A percentile compares a stretch with the other conserved stretches of the same genome.
phyloP scores from a whole-genome alignment of 306 rosid genomes.

The Albizia julibrissin region DNA sequence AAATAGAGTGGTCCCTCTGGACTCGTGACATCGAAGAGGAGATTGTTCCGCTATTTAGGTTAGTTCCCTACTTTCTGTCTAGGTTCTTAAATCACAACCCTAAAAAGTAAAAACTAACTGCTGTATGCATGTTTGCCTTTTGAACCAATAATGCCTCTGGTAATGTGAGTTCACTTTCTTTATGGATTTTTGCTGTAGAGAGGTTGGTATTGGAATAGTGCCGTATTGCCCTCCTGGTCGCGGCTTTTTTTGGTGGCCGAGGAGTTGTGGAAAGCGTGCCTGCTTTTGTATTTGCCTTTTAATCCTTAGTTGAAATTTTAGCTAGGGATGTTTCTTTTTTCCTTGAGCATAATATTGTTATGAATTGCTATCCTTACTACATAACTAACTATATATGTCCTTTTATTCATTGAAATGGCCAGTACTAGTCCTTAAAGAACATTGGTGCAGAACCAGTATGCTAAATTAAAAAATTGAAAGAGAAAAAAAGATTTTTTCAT shows the following conservation, averaged over 20 bases:
- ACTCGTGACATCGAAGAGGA: slow-evolving; percentile 76
- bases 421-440: background rate
- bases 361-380: background rate
- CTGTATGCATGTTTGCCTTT: too few relatives aligned
- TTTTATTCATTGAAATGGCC: background rate
- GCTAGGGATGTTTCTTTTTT: background rate
- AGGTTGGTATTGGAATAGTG: slow-evolving; percentile 80
- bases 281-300: background rate
- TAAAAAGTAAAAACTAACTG: too few relatives aligned
- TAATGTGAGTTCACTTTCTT: background rate
- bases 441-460: background rate
- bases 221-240: slow-evolving; percentile 90
- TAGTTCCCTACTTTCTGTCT: background rate
- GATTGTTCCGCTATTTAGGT: slow-evolving; percentile 73
- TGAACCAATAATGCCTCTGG: background rate
- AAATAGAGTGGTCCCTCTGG: slow-evolving; percentile 82
- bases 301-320: background rate
- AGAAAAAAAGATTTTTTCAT: background rate
- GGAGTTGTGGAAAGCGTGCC: slow-evolving; percentile 65
- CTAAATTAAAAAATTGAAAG: background rate
- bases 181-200: slow-evolving; percentile 41
- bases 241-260: slow-evolving; percentile 82
- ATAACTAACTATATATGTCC: background rate
- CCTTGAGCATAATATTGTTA: background rate
- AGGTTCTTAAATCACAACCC: background rate